Conservation (phyloP, 768 basidiomycete species). For the Clavaria fumosa region DNA sequence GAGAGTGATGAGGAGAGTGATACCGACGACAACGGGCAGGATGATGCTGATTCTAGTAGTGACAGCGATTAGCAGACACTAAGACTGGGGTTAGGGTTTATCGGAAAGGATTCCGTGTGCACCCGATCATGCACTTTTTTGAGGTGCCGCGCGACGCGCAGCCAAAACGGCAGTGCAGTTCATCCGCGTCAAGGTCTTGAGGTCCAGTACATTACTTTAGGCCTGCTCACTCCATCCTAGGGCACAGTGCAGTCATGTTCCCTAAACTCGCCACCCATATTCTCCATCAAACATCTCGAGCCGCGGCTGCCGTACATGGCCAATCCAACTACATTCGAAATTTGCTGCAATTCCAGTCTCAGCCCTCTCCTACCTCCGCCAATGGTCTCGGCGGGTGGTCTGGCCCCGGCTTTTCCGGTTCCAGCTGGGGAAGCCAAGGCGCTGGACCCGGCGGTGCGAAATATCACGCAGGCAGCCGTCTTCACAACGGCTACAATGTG, state of each 20-base stretch:
- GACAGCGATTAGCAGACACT: slow-evolving; percentile 28
- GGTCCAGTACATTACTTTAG: too few species aligned
- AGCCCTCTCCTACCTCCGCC: slow-evolving; percentile 34
- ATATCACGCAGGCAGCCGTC: slow-evolving; percentile 54
- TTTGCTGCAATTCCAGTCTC: slow-evolving; percentile 57
- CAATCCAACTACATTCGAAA: slow-evolving; percentile 55
- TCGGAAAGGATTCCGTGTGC: too few species aligned
- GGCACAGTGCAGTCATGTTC: too few species aligned
- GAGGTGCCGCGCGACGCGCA: too few species aligned
- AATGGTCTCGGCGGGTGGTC: slow-evolving; percentile 28
- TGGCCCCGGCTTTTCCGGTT: slow-evolving; percentile 33
- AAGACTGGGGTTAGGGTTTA: too few species aligned
- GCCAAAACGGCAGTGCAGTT: too few species aligned
- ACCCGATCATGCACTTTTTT: too few species aligned
- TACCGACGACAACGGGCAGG: slow-evolving; percentile 35
- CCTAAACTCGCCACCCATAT: slow-evolving; percentile 74
- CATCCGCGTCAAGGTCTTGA: too few species aligned
- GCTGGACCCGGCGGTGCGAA: slow-evolving; percentile 61
- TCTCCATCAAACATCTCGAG: slow-evolving; percentile 60
- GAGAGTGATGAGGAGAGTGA: slow-evolving; percentile 36
- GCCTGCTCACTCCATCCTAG: too few species aligned
- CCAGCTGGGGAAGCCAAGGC: slow-evolving; percentile 35
- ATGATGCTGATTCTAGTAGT: slow-evolving; percentile 40
- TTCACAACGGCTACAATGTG: slow-evolving; percentile 55
- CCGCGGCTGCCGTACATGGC: slow-evolving; percentile 60